A percentile compares a stretch with the other conserved stretches of the same genome.
These are phyloP conservation scores for Phytophthora pisi DNA, from an alignment of 352 stramenopile genomes.

Conservation along the genomic window DNA sequence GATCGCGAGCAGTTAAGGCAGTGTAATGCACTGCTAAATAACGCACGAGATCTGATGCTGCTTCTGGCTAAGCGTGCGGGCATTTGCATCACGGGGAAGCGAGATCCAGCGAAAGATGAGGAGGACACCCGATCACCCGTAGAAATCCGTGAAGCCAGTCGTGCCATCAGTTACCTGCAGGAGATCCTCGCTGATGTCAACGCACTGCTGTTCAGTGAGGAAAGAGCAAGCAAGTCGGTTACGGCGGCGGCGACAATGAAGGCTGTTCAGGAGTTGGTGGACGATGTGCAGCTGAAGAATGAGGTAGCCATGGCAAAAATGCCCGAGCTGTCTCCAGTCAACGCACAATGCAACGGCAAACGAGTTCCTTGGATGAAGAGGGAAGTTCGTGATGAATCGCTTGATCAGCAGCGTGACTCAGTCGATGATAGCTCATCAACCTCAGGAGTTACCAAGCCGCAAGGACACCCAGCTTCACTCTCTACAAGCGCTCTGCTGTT, in stretches of 20 bases:
- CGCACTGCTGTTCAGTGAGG: conserved; percentile 28
- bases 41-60: conserved; percentile 46
- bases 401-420: background rate
- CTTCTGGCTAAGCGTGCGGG: conserved; percentile 64
- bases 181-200: conserved; percentile 51
- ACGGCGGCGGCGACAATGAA: conserved; percentile 24
- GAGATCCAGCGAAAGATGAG: conserved; percentile 50
- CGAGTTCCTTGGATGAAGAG: conserved; percentile 45
- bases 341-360: background rate
- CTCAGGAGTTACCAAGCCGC: background rate
- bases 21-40: conserved; percentile 40
- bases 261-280: conserved; percentile 42
- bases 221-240: conserved; percentile 23
- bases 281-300: conserved; percentile 54
- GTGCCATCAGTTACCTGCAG: conserved; percentile 23
- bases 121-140: conserved; percentile 50
- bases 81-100: conserved; percentile 72
- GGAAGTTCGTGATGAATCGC: background rate
- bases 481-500: conserved; percentile 50
- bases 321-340: background rate
- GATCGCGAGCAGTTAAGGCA: conserved; percentile 12
- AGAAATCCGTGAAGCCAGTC: conserved; percentile 36
- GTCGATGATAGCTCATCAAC: background rate
- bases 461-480: background rate
- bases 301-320: conserved; percentile 1